A percentile compares a stretch with the other conserved stretches of the same genome.
Evolutionary conservation across 805 yeast genomes (phyloP).

Genomic region (Hanseniaspora valbyensis): DNA sequence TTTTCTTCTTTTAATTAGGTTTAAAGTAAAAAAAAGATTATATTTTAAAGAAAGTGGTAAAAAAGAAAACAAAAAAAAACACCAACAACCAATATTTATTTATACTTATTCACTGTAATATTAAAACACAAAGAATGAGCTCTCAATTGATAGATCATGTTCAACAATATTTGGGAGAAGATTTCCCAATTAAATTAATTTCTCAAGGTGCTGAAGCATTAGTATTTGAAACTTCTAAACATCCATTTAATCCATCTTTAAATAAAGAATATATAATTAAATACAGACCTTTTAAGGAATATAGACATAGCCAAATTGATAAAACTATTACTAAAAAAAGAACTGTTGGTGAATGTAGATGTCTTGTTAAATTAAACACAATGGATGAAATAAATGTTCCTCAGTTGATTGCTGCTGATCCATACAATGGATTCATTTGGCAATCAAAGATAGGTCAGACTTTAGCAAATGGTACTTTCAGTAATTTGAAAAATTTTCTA

Average conservation of each 20-base stretch:
- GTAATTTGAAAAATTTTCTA: conserved; percentile 61
- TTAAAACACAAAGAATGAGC: conserved; percentile 2
- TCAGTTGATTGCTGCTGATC: conserved; percentile 61
- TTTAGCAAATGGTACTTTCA: conserved; percentile 40
- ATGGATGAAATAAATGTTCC: conserved; percentile 57
- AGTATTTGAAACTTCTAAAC: conserved; percentile 50
- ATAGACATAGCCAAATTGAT: conserved; percentile 79
- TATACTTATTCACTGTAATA: too few species aligned
- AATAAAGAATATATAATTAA: conserved; percentile 50
- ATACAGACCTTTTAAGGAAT: conserved; percentile 81
- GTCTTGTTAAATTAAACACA: conserved; percentile 45
- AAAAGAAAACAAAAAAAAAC: background rate
- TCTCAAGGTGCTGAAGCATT: conserved; percentile 92
- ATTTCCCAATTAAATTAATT: conserved; percentile 42
- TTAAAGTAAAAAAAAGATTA: too few species aligned
- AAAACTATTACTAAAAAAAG: conserved; percentile 62
- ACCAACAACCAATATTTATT: background rate
- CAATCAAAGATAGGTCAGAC: conserved; percentile 65
- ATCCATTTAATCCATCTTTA: conserved; percentile 49
- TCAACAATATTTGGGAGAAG: conserved; percentile 33
- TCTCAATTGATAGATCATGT: conserved; percentile 38
- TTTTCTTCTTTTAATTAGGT: too few species aligned
- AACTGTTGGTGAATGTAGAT: conserved; percentile 73
- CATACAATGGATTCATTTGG: conserved; percentile 70
- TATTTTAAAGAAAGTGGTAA: too few species aligned